Evolutionary conservation across 495 filamentous ascomycete species (phyloP).

Genomic region (Trichoderma orchidacearum): DNA sequence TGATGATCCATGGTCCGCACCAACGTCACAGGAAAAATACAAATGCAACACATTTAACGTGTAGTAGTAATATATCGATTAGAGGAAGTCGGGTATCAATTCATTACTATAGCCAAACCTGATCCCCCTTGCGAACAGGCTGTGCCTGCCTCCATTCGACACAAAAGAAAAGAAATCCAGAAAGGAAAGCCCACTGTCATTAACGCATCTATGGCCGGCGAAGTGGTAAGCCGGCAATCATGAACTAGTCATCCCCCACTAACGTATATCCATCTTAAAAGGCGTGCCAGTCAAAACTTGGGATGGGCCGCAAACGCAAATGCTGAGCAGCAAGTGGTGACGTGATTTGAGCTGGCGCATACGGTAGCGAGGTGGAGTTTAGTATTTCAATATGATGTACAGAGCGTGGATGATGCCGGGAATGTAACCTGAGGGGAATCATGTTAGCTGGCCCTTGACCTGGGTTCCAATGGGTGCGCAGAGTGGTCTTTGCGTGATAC

Average conservation of each 20-base stretch:
- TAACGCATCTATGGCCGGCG: not conserved
- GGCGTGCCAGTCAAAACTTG: not conserved
- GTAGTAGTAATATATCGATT: not conserved
- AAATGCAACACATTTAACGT: too few species aligned
- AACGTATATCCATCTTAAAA: not conserved
- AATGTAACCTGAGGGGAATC: constrained; percentile 31
- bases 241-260: not conserved
- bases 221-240: not conserved
- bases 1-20: too few species aligned
- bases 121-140: not conserved
- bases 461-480: not conserved
- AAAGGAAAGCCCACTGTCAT: not conserved
- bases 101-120: not conserved
- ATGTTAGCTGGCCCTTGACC: not conserved
- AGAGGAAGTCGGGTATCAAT: constrained; percentile 1
- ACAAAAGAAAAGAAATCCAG: not conserved
- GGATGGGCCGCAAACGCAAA: too few species aligned
- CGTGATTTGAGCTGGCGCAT: not conserved
- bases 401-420: constrained; percentile 56
- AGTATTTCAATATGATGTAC: constrained; percentile 39
- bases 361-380: constrained; percentile 3
- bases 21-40: too few species aligned
- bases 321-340: not conserved
- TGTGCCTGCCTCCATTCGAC: not conserved
- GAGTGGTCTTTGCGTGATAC: constrained; percentile 18